Evolutionary conservation across 176 grass and related monocot genomes (phyloP), one percentile per base, ranked within the genome.

Genomic region (Raddia guianensis): DNA sequence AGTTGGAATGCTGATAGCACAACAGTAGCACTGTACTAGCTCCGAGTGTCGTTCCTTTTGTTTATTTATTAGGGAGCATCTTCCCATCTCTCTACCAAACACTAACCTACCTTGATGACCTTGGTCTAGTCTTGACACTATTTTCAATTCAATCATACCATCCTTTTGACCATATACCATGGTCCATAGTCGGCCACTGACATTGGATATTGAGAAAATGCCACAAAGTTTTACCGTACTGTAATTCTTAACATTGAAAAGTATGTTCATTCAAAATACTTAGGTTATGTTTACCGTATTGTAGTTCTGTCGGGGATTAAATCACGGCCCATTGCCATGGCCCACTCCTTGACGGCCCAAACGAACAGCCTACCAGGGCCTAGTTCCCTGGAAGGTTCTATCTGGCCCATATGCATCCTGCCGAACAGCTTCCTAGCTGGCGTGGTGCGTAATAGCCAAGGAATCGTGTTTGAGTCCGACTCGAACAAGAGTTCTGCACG

Each of bases 51-150:
- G 9, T 12, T 71, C 16, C 12, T 58, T 78, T 60, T 67, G 18
- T 66, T 83, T 73, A 34, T 66, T 59, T 77, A 13, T 33, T 57
- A 72, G 35, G 34, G 44, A 20, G 46, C 75, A 84, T 84, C 52
- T 60, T 59, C 50, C 6, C 56, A 10, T 66, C 40, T 82, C 66
- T 48, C 42, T 76, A 63, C 75, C 45, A 63, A 79, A 74, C 46
- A 45, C 47, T 34, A 88, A 67, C 43, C 34, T 74, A 61, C 15
- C 51, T 54, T 12, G 50, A 53, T 75, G 60, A 69, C 35, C 47
- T 47, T 75, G 70, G 46, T 80, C 20, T 37, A 64, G 21, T 81
- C 27, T 81, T 49, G 42, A 40, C 40, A 58, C 54, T 15, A 72
- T 12, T 57, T 76, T 34, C 68, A 7, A 49, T 58, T 67, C 27